Evolutionary conservation across 2,329 filamentous ascomycete species (phyloP).

Genomic region (Emmonsia crescens): DNA sequence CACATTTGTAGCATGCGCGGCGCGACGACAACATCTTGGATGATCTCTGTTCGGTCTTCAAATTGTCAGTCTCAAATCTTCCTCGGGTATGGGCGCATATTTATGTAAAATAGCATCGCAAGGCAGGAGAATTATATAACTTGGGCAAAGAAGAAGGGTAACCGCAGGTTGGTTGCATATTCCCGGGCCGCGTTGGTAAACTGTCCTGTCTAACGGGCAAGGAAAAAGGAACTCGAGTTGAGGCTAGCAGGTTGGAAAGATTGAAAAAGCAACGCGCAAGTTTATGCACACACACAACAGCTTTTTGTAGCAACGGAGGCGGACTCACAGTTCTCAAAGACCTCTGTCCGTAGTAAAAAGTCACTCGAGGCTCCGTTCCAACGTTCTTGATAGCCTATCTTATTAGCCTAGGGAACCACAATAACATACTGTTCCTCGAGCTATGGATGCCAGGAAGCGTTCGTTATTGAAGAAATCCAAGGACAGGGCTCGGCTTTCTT

Average conservation of each 20-base stretch:
- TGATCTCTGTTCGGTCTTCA: neutral
- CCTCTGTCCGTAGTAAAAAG: neutral
- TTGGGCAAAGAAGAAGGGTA: neutral
- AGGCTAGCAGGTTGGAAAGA: neutral
- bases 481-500: neutral
- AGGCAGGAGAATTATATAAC: neutral
- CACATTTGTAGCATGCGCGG: slow-evolving; percentile 68
- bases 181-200: neutral
- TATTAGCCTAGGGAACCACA: neutral
- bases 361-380: neutral
- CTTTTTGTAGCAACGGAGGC: neutral
- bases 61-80: neutral
- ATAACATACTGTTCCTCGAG: neutral
- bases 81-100: neutral
- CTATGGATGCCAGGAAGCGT: neutral
- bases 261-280: neutral
- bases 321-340: neutral
- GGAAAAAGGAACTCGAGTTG: neutral
- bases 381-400: neutral
- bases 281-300: neutral
- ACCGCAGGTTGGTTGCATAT: neutral
- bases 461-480: neutral
- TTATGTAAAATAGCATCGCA: neutral
- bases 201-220: neutral
- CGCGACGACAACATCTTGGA: slow-evolving; percentile 64